Evolutionary conservation across 2,329 filamentous ascomycete genomes (phyloP).

Genomic region (Curvularia sp.): DNA sequence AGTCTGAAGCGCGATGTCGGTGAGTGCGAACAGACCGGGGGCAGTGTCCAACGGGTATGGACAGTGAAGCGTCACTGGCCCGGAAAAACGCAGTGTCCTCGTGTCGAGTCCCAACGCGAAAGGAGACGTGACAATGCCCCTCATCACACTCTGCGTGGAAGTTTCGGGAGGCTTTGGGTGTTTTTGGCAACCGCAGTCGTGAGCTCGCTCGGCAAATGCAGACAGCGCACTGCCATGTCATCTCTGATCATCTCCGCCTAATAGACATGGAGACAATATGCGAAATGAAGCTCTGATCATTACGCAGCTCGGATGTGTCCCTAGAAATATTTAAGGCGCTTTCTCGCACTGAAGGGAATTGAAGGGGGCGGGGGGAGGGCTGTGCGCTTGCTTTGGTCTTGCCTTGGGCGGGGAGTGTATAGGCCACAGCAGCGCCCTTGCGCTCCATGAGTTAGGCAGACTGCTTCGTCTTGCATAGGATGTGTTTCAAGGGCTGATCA

Average conservation of each 20-base stretch:
- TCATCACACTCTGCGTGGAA: slow-evolving; percentile 8
- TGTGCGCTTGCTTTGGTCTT: background rate
- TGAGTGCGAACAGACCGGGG: background rate
- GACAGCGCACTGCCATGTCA: slow-evolving; percentile 10
- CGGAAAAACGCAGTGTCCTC: slow-evolving; percentile 3
- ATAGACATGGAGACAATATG: background rate
- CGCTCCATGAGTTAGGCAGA: background rate
- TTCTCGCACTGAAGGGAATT: slow-evolving; percentile 3
- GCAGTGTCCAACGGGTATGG: slow-evolving; percentile 3
- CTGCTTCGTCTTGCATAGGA: background rate
- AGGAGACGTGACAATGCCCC: slow-evolving; percentile 16
- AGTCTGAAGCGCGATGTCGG: background rate
- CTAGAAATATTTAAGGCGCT: background rate
- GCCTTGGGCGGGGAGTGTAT: background rate
- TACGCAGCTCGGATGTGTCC: background rate
- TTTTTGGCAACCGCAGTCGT: slow-evolving; percentile 24
- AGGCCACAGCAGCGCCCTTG: background rate
- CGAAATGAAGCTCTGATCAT: slow-evolving; percentile 5
- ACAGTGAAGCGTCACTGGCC: slow-evolving; percentile 9
- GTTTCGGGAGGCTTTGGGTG: slow-evolving; percentile 17
- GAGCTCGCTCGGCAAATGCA: slow-evolving; percentile 7
- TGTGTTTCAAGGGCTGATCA: background rate
- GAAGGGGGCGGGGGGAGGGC: background rate
- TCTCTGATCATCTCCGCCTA: slow-evolving; percentile 5
- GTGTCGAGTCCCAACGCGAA: slow-evolving; percentile 1